phyloP scores from a whole-genome alignment of 2,329 filamentous ascomycete genomes.

The Ophiosphaerella narmari region DNA sequence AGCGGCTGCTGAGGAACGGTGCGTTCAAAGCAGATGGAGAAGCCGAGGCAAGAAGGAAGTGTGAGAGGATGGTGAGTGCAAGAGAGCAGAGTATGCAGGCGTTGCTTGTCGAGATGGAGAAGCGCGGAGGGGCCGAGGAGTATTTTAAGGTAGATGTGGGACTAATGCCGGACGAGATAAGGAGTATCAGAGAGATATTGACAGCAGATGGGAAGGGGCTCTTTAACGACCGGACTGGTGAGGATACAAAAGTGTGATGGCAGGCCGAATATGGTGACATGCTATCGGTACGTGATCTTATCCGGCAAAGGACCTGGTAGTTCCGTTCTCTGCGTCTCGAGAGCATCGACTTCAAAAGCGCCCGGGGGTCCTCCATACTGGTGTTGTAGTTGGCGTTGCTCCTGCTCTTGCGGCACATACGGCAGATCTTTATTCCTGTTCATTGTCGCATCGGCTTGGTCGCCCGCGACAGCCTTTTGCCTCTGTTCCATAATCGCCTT shows the following conservation, averaged over 20 bases:
- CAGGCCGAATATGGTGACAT: background rate
- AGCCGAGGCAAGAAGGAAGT: constrained; percentile 22
- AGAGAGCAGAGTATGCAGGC: constrained; percentile 43
- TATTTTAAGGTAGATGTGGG: constrained; percentile 23
- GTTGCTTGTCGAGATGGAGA: constrained; percentile 21
- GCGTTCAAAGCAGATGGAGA: constrained; percentile 49
- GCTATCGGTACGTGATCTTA: constrained; percentile 29
- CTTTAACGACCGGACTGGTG: background rate
- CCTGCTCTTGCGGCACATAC: background rate
- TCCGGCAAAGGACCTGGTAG: constrained; percentile 16
- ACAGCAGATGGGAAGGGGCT: constrained; percentile 6
- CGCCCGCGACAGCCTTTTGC: constrained; percentile 19
- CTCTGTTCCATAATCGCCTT: constrained; percentile 33
- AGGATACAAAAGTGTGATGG: too few relatives aligned
- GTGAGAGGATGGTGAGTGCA: constrained; percentile 41
- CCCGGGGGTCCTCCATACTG: background rate
- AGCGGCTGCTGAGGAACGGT: constrained; percentile 56
- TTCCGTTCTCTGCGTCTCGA: constrained; percentile 15
- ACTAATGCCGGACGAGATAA: constrained; percentile 19
- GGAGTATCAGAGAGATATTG: constrained; percentile 14
- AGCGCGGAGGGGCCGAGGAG: constrained; percentile 22
- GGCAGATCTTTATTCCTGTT: constrained; percentile 6
- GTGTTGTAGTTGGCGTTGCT: constrained; percentile 1
- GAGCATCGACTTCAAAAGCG: constrained; percentile 14
- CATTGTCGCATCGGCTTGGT: constrained; percentile 17